Evolutionary conservation across 2,329 filamentous ascomycete genomes (phyloP).

Genomic region (Exutisphaerella laricina): DNA sequence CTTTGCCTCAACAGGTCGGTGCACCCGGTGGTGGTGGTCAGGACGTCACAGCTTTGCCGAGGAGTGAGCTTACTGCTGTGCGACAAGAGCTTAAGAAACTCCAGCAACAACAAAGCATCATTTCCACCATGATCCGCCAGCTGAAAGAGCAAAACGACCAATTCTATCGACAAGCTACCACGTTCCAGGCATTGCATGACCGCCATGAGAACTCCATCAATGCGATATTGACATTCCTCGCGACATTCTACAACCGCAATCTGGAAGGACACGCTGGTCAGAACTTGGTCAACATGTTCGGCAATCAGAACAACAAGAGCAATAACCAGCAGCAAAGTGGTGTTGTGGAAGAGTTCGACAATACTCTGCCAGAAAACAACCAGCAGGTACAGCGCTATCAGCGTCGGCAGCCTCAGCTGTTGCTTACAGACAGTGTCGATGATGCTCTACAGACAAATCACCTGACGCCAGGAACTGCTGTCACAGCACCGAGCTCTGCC

Average conservation of each 20-base stretch:
- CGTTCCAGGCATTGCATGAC: slow-evolving; percentile 86
- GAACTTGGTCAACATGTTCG: slow-evolving; percentile 79
- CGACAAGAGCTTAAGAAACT: slow-evolving; percentile 76
- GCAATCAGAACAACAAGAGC: slow-evolving; percentile 40
- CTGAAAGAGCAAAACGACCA: slow-evolving; percentile 82
- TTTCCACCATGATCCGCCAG: slow-evolving; percentile 73
- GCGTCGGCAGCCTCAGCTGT: slow-evolving; percentile 27
- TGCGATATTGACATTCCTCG: slow-evolving; percentile 94
- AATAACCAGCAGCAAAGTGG: slow-evolving; percentile 48
- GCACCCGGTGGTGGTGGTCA: slow-evolving; percentile 35
- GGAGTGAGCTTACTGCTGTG: slow-evolving; percentile 71
- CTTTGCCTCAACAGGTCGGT: slow-evolving; percentile 24
- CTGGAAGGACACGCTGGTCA: slow-evolving; percentile 75
- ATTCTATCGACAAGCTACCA: slow-evolving; percentile 78
- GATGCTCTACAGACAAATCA: slow-evolving; percentile 27
- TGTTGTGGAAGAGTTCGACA: slow-evolving; percentile 55
- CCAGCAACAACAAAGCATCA: slow-evolving; percentile 78
- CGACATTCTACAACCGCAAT: slow-evolving; percentile 92
- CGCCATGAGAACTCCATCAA: slow-evolving; percentile 99
- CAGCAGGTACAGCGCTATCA: slow-evolving; percentile 27
- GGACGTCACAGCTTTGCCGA: slow-evolving; percentile 50
- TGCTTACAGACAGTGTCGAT: slow-evolving; percentile 31
- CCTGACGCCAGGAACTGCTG: slow-evolving; percentile 24
- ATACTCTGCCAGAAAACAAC: slow-evolving; percentile 35
- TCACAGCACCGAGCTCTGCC: slow-evolving; percentile 25